Conservation (phyloP, 73 alveolate species). For the Diophrys appendiculata region DNA sequence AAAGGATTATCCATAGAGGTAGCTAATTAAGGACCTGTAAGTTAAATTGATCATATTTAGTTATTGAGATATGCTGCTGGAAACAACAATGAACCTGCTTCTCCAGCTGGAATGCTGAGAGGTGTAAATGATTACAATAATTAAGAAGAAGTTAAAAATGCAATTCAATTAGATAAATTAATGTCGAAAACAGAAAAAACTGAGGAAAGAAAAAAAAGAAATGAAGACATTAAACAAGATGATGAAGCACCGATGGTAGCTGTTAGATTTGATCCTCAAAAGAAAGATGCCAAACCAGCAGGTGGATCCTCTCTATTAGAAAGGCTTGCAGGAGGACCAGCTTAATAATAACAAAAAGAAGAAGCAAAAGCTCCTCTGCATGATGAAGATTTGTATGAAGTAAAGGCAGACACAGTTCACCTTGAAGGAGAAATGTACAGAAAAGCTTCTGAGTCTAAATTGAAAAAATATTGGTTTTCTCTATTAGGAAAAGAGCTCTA, state of each 20-base stretch:
- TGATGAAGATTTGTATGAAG: background rate
- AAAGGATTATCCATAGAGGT: no score
- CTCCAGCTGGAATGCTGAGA: background rate
- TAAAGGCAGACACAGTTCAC: background rate
- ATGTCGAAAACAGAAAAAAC: background rate
- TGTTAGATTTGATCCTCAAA: slow-evolving; percentile 9
- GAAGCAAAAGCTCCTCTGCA: slow-evolving; percentile 1
- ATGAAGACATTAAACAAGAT: slow-evolving; percentile 15
- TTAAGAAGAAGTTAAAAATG: slow-evolving; percentile 1
- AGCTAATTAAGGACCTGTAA: background rate
- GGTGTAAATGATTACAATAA: background rate
- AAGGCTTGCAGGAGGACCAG: slow-evolving; percentile 15
- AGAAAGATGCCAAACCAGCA: slow-evolving; percentile 27
- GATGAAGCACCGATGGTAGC: slow-evolving; percentile 10
- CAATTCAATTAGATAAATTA: background rate
- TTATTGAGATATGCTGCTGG: slow-evolving; percentile 10
- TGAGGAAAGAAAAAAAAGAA: slow-evolving; percentile 31
- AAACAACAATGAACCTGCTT: slow-evolving; percentile 1
- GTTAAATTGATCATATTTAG: background rate
- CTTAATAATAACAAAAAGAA: background rate
- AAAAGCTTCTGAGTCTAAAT: slow-evolving; percentile 68
- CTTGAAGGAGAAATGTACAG: slow-evolving; percentile 79
- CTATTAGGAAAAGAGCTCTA: slow-evolving; percentile 77
- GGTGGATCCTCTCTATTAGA: slow-evolving; percentile 30
- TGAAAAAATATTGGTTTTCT: slow-evolving; percentile 79